Evolutionary conservation across 2,329 filamentous ascomycete species (phyloP).

Genomic region (Aspergillus arachidicola): DNA sequence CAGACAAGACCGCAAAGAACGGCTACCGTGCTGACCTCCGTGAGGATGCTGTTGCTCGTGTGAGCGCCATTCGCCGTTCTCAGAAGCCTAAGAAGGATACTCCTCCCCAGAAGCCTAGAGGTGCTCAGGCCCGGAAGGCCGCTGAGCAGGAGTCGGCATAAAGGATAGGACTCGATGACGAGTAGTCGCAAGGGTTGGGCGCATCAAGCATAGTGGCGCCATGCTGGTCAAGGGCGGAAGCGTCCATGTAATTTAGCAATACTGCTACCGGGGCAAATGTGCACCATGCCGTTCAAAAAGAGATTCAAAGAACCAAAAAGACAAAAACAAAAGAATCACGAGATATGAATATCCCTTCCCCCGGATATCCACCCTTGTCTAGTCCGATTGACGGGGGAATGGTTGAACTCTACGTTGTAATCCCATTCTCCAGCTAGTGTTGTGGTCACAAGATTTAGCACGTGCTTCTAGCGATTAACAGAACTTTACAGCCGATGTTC

Average conservation of each 20-base stretch:
- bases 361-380: not conserved
- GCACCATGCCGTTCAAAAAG: conserved; percentile 16
- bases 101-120: conserved; percentile 74
- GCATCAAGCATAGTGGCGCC: conserved; percentile 21
- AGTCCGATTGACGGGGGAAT: not conserved
- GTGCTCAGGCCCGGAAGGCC: conserved; percentile 76
- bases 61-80: conserved; percentile 78
- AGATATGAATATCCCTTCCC: not conserved
- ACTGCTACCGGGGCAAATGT: conserved; percentile 20
- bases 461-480: not conserved
- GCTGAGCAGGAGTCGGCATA: conserved; percentile 44
- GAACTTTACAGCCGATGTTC: conserved; percentile 23
- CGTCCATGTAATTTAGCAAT: conserved; percentile 36
- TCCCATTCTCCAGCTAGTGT: not conserved
- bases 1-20: conserved; percentile 77
- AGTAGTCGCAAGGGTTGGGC: conserved; percentile 15
- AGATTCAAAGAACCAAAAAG: conserved; percentile 19
- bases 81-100: conserved; percentile 77
- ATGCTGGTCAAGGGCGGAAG: conserved; percentile 29
- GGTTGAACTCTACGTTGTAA: not conserved
- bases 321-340: conserved; percentile 10
- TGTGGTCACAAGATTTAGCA: not conserved
- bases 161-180: conserved; percentile 17
- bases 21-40: conserved; percentile 83
- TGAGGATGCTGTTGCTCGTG: conserved; percentile 78